Conservation (phyloP, 2,329 filamentous ascomycete genomes). For the Hypoxylon sp. region DNA sequence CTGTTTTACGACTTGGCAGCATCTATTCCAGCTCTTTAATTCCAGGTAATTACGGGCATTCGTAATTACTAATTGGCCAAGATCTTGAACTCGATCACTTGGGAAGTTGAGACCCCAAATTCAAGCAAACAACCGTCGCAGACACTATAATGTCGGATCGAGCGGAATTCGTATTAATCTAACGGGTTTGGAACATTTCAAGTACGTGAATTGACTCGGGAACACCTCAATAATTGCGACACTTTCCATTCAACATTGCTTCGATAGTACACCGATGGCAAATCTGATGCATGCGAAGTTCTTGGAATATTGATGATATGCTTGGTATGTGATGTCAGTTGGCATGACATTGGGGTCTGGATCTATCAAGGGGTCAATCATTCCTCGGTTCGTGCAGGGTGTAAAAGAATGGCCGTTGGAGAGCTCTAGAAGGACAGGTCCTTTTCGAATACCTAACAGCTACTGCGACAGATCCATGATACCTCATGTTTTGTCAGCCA, state of each 20-base stretch:
- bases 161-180: background rate
- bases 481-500: background rate
- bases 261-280: constrained; percentile 8
- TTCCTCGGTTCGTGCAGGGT: constrained; percentile 33
- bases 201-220: background rate
- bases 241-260: background rate
- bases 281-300: constrained; percentile 3
- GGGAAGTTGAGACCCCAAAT: constrained; percentile 4
- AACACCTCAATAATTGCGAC: background rate
- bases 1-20: background rate
- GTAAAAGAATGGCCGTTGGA: constrained; percentile 41
- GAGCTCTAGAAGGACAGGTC: background rate
- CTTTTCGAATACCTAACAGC: constrained; percentile 1
- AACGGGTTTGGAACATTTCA: background rate
- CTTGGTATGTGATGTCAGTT: constrained; percentile 16
- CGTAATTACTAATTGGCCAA: constrained; percentile 6
- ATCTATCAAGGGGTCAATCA: constrained; percentile 28
- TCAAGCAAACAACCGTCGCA: constrained; percentile 29
- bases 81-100: background rate
- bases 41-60: background rate
- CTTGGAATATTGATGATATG: background rate
- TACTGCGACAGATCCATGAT: background rate
- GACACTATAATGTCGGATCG: background rate
- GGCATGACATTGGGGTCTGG: constrained; percentile 14
- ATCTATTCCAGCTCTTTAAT: background rate